Base-by-base conservation (phyloP, 495 filamentous ascomycete genomes). In the Niebla homalea region DNA sequence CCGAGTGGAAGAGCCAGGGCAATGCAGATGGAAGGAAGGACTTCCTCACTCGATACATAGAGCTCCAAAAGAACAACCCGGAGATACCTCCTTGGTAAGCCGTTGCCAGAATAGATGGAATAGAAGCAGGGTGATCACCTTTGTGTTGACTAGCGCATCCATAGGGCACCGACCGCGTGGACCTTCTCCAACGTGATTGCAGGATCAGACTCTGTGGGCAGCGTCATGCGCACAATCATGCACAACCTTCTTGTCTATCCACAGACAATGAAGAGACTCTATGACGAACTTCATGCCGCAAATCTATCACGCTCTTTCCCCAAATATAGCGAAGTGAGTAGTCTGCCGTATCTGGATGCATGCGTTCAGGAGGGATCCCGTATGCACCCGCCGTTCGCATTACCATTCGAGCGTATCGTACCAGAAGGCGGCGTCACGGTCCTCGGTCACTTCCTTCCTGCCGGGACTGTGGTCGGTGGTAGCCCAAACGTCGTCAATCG, bases 371-470 rank as follows among this genome's bases (percentile, higher is more conserved):
- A 64, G 38, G 54, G 23, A 0, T n/a, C 39, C 22, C 43, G 54
- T 35, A 14, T 70, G 14, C 66, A 71, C 48, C 70, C 70, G 4
- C 63, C 67, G 4, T 62, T 73, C 39, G 50, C 51, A 4, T 56
- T 66, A 1, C 65, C 64, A 4, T 56, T 70, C 43, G 69, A 70
- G 52, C 60, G 70, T 0, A 49, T 70, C 15, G 63, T 70, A 4
- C 67, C 68, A 1, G 43, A 59, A 11, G 59, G 52, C 0, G 67
- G 65, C 7, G 40, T 63, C 16, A 57, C 46, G 10, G 32, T 55
- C 26, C 20, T 21, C 15, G 48, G 41, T 8, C 35, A 37, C 19
- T 55, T 38, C 32, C 42, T 55, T 12, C 19, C 48, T 19, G 42
- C 19, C 7, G 53, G 53, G 5, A 55, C 47, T 15, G 23, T 43